Evolutionary conservation across 1,139 yeast species (phyloP).

Genomic region (Sugiyamaella novakii): DNA sequence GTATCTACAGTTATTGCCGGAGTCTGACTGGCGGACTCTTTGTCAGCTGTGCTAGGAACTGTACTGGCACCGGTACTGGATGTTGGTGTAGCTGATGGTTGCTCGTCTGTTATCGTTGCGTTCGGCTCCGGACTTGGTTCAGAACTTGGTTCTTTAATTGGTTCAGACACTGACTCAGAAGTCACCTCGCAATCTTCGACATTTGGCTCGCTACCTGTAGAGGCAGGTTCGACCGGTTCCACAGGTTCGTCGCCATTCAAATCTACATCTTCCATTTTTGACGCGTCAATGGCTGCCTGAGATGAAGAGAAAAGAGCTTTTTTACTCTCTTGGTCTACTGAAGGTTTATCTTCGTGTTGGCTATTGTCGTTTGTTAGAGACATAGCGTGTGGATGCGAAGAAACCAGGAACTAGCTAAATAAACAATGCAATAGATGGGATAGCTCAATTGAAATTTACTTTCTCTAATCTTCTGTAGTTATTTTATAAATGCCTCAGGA

Average conservation of each 20-base stretch:
- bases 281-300: neutral
- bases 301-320: neutral
- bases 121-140: no score
- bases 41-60: conserved; percentile 1
- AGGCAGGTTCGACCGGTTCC: no score
- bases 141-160: no score
- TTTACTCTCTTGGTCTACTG: neutral
- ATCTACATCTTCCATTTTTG: conserved; percentile 11
- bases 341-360: conserved; percentile 3
- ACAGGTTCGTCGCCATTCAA: neutral
- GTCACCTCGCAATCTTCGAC: no score
- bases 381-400: neutral
- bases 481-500: no score
- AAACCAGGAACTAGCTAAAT: neutral
- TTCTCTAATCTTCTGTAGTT: no score
- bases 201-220: no score
- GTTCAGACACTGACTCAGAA: no score
- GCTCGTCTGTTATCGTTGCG: no score
- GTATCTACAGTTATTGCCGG: neutral
- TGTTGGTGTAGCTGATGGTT: neutral
- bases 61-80: neutral
- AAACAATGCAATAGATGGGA: no score
- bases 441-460: neutral
- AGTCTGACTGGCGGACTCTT: neutral
- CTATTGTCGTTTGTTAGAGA: neutral